phyloP scores from a whole-genome alignment of 805 yeast genomes.

The Starmera caribaea region DNA sequence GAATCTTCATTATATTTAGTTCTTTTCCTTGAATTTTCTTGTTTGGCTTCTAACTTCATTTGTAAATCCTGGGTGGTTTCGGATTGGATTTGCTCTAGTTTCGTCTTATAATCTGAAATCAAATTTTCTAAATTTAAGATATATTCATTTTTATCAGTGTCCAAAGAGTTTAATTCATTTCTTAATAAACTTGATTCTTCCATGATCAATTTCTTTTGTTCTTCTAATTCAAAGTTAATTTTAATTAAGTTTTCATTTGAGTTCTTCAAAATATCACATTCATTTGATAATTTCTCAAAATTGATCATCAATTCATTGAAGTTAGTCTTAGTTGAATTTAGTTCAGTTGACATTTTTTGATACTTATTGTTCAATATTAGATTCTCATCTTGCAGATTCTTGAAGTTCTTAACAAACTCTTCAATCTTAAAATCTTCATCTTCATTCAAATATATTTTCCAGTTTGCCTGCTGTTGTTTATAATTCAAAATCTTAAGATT shows the following conservation, averaged over 20 bases:
- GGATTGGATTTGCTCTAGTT: conserved; percentile 30
- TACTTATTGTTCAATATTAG: conserved; percentile 24
- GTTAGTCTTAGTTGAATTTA: conserved; percentile 17
- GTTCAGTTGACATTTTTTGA: conserved; percentile 17
- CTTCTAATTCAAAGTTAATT: conserved; percentile 34
- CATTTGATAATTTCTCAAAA: conserved; percentile 21
- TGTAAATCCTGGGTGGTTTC: no score
- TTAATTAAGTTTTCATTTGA: conserved; percentile 20
- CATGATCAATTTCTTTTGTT: conserved; percentile 40
- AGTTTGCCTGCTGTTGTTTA: conserved; percentile 36
- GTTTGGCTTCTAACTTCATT: conserved; percentile 7
- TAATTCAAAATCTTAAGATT: conserved; percentile 41
- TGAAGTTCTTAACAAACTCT: conserved; percentile 29
- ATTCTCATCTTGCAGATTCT: conserved; percentile 30
- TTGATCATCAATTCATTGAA: conserved; percentile 29
- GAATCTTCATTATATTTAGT: conserved; percentile 15
- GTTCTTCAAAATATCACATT: conserved; percentile 16
- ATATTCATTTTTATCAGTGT: conserved; percentile 19
- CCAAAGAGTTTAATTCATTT: conserved; percentile 43
- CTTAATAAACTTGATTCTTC: conserved; percentile 53
- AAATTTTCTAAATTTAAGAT: conserved; percentile 22
- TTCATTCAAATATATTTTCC: conserved; percentile 31
- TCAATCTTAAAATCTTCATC: conserved; percentile 22
- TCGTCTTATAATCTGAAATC: conserved; percentile 46
- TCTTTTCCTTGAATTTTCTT: conserved; percentile 21